Evolutionary conservation across 805 yeast species (phyloP).

Genomic region (Saccharomycopsis amapae): DNA sequence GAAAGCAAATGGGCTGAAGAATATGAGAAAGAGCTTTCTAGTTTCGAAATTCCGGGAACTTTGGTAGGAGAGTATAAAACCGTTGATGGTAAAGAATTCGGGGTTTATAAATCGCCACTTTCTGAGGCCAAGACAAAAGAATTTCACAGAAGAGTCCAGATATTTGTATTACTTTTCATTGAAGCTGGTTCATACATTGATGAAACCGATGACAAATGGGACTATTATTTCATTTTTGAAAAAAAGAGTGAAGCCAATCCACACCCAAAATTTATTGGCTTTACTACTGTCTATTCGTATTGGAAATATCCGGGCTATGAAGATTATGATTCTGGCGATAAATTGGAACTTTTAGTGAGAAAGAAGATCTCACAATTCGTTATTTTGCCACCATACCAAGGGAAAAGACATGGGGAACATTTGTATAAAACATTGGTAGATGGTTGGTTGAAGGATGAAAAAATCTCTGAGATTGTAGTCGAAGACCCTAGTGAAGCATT

Average conservation of each 20-base stretch:
- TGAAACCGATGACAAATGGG: conserved; percentile 71
- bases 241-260: conserved; percentile 21
- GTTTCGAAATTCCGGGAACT: conserved; percentile 38
- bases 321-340: conserved; percentile 36
- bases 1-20: conserved; percentile 61
- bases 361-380: conserved; percentile 84
- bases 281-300: conserved; percentile 75
- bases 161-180: conserved; percentile 74
- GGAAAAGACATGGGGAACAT: conserved; percentile 59
- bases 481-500: conserved; percentile 94
- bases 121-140: conserved; percentile 34
- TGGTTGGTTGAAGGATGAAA: conserved; percentile 45
- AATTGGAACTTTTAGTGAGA: conserved; percentile 32
- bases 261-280: conserved; percentile 56
- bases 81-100: conserved; percentile 35
- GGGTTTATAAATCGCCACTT: conserved; percentile 42
- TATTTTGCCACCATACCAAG: conserved; percentile 78
- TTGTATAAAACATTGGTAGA: conserved; percentile 53
- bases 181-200: conserved; percentile 94
- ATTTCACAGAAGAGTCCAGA: conserved; percentile 64
- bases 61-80: conserved; percentile 26
- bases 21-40: conserved; percentile 41
- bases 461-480: conserved; percentile 67
- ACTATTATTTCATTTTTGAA: conserved; percentile 49
- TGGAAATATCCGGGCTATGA: conserved; percentile 60